Evolutionary conservation across 441 rosid genomes (phyloP).

Genomic region (Euphorbia schlechtendalii): DNA sequence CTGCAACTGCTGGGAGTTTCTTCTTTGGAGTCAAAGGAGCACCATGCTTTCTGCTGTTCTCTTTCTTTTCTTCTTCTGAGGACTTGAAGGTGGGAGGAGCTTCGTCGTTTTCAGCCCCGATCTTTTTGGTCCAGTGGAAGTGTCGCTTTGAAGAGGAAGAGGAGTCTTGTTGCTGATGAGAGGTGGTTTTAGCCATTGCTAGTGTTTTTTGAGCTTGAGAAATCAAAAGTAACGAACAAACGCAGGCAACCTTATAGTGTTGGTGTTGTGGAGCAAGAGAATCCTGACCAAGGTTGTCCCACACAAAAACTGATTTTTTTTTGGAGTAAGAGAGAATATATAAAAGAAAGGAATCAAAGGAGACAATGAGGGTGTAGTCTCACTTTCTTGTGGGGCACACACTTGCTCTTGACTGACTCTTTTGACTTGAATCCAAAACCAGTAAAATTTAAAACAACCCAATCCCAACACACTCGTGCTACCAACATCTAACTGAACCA

Average conservation of each 20-base stretch:
- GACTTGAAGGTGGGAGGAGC: constrained; percentile 32
- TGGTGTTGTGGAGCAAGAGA: constrained; percentile 33
- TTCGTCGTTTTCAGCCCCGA: constrained; percentile 47
- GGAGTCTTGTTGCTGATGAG: constrained; percentile 22
- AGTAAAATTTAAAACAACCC: constrained; percentile 2
- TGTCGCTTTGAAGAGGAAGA: constrained; percentile 62
- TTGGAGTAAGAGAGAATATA: constrained; percentile 18
- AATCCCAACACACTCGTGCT: neutral
- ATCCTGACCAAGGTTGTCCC: constrained; percentile 64
- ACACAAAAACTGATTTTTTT: constrained; percentile 38
- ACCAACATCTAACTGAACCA: neutral
- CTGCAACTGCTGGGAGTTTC: constrained; percentile 67
- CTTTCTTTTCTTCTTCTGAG: constrained; percentile 29
- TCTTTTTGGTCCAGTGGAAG: constrained; percentile 85
- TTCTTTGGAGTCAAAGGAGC: constrained; percentile 42
- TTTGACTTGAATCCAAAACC: constrained; percentile 46
- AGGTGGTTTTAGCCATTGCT: constrained; percentile 48
- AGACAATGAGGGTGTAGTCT: constrained; percentile 52
- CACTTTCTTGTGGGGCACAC: constrained; percentile 48
- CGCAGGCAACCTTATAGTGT: constrained; percentile 17
- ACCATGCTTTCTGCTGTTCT: constrained; percentile 17
- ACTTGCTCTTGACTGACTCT: constrained; percentile 50
- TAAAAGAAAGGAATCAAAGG: constrained; percentile 46
- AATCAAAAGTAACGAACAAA: no score
- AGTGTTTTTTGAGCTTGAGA: no score